Base-by-base conservation (phyloP, 352 stramenopile species). In the Blastocystis sp. region DNA sequence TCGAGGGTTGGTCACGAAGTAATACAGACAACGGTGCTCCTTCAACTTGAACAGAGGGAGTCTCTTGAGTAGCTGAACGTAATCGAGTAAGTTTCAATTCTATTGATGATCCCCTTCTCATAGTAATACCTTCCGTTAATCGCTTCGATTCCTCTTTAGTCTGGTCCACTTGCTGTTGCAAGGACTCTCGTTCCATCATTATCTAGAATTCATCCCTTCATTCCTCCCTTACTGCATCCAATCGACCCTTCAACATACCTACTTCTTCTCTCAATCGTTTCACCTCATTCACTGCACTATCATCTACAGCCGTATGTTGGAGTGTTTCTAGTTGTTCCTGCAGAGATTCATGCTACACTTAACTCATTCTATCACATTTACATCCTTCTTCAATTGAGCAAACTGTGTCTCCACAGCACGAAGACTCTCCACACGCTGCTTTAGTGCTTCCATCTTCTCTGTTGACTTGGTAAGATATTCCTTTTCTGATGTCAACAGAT, bases 201-300 rank as follows among this genome's bases (percentile, higher is more conserved):
- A 39, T 80, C 69, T 80, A 32, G 24, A 5, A 12, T 21, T 80
- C 43, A 80, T 21, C 19, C 21, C 7, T 0, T n/a, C 9, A n/a
- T 5, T 5, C 66, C 1, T 3, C 12, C 24, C 43, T 52, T 58
- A 80, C 69, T 27, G 69, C 69, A n/a, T 80, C 69, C 51, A 80
- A 37, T 58, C 27, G 11, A 14, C 69, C 69, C 7, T 52, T 46
- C 27, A 80, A 32, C 21, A 35, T 46, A 2, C 69, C 69, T 27
- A 21, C 46, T 27, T 80, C 69, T 32, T 80, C 69, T 4, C 69
- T 46, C 4, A 80, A 52, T 11, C 69, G 69, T 37, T 43, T 61
- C 14, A 58, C 14, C 16, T 80, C 69, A 16, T 58, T 27, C 21
- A 4, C 21, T 0, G 63, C 27, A 0, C 21, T 63, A 1, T 35